Conservation (phyloP, 192 early-diverging fungal genomes). For the Linderina pennispora region DNA sequence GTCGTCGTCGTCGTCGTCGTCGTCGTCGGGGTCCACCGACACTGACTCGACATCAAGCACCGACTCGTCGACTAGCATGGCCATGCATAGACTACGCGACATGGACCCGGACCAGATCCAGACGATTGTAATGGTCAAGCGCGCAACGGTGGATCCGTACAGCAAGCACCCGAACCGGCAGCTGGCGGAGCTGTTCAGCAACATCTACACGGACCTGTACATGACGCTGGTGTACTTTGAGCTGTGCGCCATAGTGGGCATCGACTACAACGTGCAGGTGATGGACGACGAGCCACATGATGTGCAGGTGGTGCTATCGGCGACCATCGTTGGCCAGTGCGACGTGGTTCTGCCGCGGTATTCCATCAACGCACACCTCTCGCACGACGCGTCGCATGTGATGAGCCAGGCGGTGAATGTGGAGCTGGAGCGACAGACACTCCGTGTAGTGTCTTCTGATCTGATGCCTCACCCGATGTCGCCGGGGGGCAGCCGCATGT, state of each 20-base stretch:
- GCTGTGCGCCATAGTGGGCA: slow-evolving; percentile 58
- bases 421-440: no score
- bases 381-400: not conserved
- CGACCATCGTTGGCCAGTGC: slow-evolving; percentile 23
- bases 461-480: no score
- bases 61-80: slow-evolving; percentile 5
- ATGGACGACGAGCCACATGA: slow-evolving; percentile 41
- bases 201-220: slow-evolving; percentile 59
- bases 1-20: slow-evolving; percentile 7
- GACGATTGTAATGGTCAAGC: slow-evolving; percentile 57
- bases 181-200: slow-evolving; percentile 58
- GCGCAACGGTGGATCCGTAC: slow-evolving; percentile 48
- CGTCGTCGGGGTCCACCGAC: slow-evolving; percentile 1
- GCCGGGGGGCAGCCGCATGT: not conserved
- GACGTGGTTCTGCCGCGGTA: slow-evolving; percentile 13
- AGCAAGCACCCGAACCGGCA: slow-evolving; percentile 70
- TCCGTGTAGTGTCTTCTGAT: no score
- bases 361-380: slow-evolving; percentile 3
- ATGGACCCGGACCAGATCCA: slow-evolving; percentile 32
- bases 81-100: slow-evolving; percentile 27
- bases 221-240: slow-evolving; percentile 56
- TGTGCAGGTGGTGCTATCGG: slow-evolving; percentile 61
- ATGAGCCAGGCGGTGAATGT: slow-evolving; percentile 12
- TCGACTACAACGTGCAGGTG: slow-evolving; percentile 30
- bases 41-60: slow-evolving; percentile 2